Conservation (phyloP, 306 rosid genomes). For the Oemleria cerasiformis region DNA sequence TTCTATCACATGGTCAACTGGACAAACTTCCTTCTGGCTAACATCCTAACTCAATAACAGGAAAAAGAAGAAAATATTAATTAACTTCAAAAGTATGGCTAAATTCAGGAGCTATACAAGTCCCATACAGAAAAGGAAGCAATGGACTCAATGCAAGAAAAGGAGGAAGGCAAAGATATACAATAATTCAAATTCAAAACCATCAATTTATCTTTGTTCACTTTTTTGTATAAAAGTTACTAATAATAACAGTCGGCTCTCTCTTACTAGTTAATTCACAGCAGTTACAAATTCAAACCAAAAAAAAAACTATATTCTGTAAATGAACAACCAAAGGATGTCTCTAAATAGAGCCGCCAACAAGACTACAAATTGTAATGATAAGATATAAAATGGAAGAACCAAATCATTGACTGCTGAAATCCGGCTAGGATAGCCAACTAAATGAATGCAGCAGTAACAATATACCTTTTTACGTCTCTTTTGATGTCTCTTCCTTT, state of each 20-base stretch:
- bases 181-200: not conserved
- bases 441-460: constrained; percentile 10
- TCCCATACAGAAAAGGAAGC: not conserved
- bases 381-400: not conserved
- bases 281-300: constrained; percentile 1
- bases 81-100: not conserved
- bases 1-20: constrained; percentile 32
- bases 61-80: not conserved
- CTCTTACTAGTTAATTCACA: not conserved
- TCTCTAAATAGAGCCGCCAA: not conserved
- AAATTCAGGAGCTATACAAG: not conserved
- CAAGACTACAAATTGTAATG: not conserved
- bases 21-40: constrained; percentile 35
- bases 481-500: constrained; percentile 63
- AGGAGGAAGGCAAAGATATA: not conserved
- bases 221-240: not conserved
- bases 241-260: not conserved
- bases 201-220: not conserved
- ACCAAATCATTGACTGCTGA: not conserved
- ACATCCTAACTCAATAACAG: constrained; percentile 36
- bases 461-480: constrained; percentile 56
- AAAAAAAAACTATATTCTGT: not conserved
- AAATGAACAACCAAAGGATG: not conserved
- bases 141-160: not conserved
- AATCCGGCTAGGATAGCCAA: not conserved